phyloP scores from a whole-genome alignment of 495 filamentous ascomycete species.

The Penicillium robsamsonii region DNA sequence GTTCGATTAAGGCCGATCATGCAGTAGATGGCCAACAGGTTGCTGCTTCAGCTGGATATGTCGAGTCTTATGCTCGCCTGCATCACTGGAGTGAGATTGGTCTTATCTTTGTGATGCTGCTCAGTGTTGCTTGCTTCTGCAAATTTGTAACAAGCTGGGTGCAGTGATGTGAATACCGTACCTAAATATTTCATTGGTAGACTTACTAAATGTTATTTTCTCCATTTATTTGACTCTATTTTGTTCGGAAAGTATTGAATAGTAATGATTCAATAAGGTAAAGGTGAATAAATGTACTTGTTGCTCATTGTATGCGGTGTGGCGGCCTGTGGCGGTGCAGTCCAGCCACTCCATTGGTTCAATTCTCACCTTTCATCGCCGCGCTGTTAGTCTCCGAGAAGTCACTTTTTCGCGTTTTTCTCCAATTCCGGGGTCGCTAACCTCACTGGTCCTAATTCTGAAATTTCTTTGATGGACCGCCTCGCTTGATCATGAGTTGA shows the following conservation, averaged over 20 bases:
- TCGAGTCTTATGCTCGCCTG: slow-evolving; percentile 57
- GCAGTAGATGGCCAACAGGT: slow-evolving; percentile 33
- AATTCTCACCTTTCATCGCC: slow-evolving; percentile 27
- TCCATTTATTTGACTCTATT: neutral
- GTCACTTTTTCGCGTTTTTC: slow-evolving; percentile 22
- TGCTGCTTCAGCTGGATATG: slow-evolving; percentile 48
- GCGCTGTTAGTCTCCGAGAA: slow-evolving; percentile 19
- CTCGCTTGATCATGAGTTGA: slow-evolving; percentile 41
- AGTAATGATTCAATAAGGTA: neutral
- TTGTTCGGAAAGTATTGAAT: neutral
- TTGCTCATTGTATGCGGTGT: slow-evolving; percentile 12
- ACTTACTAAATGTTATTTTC: neutral
- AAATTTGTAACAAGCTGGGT: slow-evolving; percentile 17
- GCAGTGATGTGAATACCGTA: slow-evolving; percentile 7
- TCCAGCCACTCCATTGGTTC: slow-evolving; percentile 24
- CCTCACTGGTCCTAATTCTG: slow-evolving; percentile 4
- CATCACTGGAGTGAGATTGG: slow-evolving; percentile 53
- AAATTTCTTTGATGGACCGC: slow-evolving; percentile 12
- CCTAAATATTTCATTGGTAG: neutral
- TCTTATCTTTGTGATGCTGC: slow-evolving; percentile 54
- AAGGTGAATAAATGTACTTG: neutral
- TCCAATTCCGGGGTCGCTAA: slow-evolving; percentile 9
- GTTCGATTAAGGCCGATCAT: slow-evolving; percentile 39
- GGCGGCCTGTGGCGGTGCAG: slow-evolving; percentile 23
- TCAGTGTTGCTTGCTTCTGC: slow-evolving; percentile 31